Percentiles rank a stretch among this genome's conserved stretches.
Conservation (phyloP, 768 basidiomycete genomes). For the Leccinum uliginosum region DNA sequence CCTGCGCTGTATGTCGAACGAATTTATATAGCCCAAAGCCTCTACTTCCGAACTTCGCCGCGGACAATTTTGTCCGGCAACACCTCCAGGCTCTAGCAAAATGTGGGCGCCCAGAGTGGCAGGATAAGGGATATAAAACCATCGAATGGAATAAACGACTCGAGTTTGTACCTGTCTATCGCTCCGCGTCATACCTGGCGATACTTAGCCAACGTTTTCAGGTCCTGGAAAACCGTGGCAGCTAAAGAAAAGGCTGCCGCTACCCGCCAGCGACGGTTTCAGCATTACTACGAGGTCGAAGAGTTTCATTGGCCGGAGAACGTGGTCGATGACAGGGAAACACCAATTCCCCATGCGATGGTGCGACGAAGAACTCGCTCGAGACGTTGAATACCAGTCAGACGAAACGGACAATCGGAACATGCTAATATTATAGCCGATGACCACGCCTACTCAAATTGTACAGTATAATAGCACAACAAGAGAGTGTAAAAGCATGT, state of each 20-base stretch:
- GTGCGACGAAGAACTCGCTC: slow-evolving; percentile 17
- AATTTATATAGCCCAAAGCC: slow-evolving; percentile 36
- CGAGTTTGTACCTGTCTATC: slow-evolving; percentile 38
- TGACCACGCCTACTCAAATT: not conserved
- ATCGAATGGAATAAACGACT: slow-evolving; percentile 52
- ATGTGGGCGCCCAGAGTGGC: slow-evolving; percentile 51
- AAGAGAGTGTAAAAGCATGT: not conserved
- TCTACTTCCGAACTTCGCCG: slow-evolving; percentile 60
- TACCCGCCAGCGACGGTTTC: slow-evolving; percentile 10
- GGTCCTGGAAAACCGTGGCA: slow-evolving; percentile 29
- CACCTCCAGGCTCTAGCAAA: slow-evolving; percentile 48
- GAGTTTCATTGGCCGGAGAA: slow-evolving; percentile 11
- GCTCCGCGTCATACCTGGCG: not conserved
- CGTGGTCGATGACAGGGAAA: slow-evolving; percentile 1
- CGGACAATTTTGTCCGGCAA: slow-evolving; percentile 58
- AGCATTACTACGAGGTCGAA: slow-evolving; percentile 5
- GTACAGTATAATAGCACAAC: not conserved
- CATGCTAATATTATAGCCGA: not conserved
- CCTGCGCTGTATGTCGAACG: slow-evolving; percentile 61
- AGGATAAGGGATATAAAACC: slow-evolving; percentile 40
- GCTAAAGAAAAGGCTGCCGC: slow-evolving; percentile 14
- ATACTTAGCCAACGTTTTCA: slow-evolving; percentile 1
- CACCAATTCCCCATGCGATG: not conserved
- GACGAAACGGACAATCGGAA: not conserved
- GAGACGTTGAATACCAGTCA: slow-evolving; percentile 6